Base-by-base conservation (phyloP, 2,329 filamentous ascomycete species). In the Aspergillus niger region DNA sequence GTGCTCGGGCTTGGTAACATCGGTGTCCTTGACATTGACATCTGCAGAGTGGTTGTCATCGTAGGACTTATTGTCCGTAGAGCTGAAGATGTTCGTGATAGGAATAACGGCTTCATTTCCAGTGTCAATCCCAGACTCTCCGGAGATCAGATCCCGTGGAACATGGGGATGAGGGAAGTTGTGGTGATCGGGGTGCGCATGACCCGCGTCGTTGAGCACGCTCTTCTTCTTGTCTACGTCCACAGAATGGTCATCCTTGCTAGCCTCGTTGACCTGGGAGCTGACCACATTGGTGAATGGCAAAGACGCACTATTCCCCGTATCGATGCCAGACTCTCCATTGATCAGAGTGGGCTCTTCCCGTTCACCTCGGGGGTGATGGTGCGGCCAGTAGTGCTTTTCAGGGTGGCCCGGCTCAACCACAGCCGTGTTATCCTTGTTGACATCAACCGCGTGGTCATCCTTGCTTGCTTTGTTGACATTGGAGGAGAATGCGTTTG, bases 261-360 rank as follows among this genome's bases (percentile, higher is more conserved):
- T 20, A 2, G 24, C 17, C 10, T 56, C 39, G 7, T 56, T 39
- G 2, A 24, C 39, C 1, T 30, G 8, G 1, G 41, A 36, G n/a
- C 13, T 24, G 15, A 8, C 5, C 2, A 2, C n/a, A 13, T 30
- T 50, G 1, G 47, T 50, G 3, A 30, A 5, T 3, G 47, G 47
- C 28, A 17, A 50, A 17, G 5, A 8, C 13, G 38, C 56, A 1
- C 10, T 13, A 20, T 70, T 67, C 3, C 69, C 69, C 8, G 51
- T 65, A 44, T 73, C 70, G 10, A 70, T 26, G 3, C 66, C 70
- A 8, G 64, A 63, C 4, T 67, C 67, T 1, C 70, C 69, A 24
- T 64, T 67, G 13, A 71, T 59, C 1, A 61, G 62, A 13, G 30
- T 36, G 30, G 30, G 30, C 10, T 36, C 30, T 13, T 65, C 68